Evolutionary conservation across 2,329 filamentous ascomycete genomes (phyloP), one percentile per base, ranked within the genome.

Genomic region (Pezicula carpinea): DNA sequence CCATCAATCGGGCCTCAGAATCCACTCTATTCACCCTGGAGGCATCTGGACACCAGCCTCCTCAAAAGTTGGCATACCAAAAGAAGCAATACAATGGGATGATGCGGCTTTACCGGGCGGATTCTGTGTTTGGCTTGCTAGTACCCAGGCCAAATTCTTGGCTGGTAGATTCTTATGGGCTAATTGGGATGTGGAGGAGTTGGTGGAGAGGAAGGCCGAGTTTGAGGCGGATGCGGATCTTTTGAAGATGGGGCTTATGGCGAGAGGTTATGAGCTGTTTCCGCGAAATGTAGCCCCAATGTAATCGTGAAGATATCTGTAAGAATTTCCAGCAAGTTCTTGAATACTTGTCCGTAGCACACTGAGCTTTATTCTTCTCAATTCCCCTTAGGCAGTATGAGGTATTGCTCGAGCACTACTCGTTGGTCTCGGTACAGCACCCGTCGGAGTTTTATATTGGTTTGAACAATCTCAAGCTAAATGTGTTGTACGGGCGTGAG

Each of bases 181-280:
- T 2, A 61, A 65, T 31, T 70, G 67, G 67, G 68, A 72, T 59
- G 67, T 70, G 2, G 60, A 67, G 11, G 68, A 72, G 52, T 51
- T 69, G 44, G 36, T 35, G 31, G 14, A 21, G 3, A 7, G 49
- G 46, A 29, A 49, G 48, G 18, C 26, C 2, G 29, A 43, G 21
- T 13, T 43, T n/a, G 26, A 21, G 29, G 32, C 29, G 10, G 41
- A 43, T 23, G 23, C 26, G 15, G 26, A 33, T 2, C 41, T 43
- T 34, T 34, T 43, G 41, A 34, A 17, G 11, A 6, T 43, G 2
- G 41, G 41, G 17, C 21, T 43, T 10, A 23, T 43, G 17, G 21
- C n/a, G 2, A 15, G 34, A 15, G 19, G 18, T 5, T 15, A 38
- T 38, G 15, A 15, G 34, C 7, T 38, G 34, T 38, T 17, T 38